Conservation (phyloP, 2,329 filamentous ascomycete genomes). For the Ceratocystis harringtonii region DNA sequence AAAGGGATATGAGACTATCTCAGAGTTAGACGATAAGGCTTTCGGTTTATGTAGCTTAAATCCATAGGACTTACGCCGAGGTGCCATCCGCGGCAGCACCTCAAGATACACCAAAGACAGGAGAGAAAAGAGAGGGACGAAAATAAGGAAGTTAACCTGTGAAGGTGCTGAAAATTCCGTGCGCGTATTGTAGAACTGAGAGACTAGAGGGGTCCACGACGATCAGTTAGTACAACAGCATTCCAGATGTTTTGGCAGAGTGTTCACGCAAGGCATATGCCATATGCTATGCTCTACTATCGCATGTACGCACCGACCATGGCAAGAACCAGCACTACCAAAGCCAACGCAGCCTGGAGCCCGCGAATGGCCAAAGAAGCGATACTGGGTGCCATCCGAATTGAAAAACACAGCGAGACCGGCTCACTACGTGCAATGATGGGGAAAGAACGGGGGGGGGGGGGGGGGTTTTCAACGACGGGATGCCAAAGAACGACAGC, state of each 20-base stretch:
- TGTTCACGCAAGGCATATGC: background rate
- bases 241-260: background rate
- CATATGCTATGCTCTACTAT: too few relatives aligned
- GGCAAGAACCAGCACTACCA: constrained; percentile 34
- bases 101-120: constrained; percentile 41
- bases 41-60: constrained; percentile 1
- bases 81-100: constrained; percentile 31
- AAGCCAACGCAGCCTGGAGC: constrained; percentile 31
- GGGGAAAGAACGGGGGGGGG: background rate
- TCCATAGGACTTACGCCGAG: constrained; percentile 25
- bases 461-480: background rate
- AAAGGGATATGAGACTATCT: constrained; percentile 34
- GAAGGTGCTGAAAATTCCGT: constrained; percentile 40
- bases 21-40: background rate
- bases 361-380: constrained; percentile 25
- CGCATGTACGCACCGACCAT: constrained; percentile 32
- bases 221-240: background rate
- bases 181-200: constrained; percentile 43
- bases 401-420: background rate
- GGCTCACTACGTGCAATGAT: background rate
- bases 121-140: constrained; percentile 38
- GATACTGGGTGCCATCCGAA: background rate
- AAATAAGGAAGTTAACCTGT: constrained; percentile 44
- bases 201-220: constrained; percentile 30
- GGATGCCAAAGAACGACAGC: background rate